A percentile compares a stretch with the other conserved stretches of the same genome.
phyloP scores from a whole-genome alignment of 2,329 filamentous ascomycete species.

The Blastomyces parvus region DNA sequence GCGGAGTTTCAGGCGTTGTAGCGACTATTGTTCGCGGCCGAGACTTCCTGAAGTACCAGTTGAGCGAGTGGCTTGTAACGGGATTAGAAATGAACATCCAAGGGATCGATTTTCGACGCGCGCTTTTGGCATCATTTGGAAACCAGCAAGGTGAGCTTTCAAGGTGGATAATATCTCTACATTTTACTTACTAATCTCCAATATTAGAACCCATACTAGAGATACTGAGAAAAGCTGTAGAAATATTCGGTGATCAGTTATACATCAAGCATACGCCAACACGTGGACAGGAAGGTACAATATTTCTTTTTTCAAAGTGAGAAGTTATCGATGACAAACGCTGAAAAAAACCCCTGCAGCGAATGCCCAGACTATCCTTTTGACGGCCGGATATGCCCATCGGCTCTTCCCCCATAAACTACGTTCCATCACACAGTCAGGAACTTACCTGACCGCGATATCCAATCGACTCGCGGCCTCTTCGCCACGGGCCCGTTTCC shows the following conservation, averaged over 20 bases:
- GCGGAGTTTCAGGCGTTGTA: conserved; percentile 52
- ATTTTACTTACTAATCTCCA: not conserved
- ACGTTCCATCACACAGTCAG: conserved; percentile 59
- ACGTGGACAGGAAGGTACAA: conserved; percentile 75
- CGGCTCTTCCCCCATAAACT: conserved; percentile 57
- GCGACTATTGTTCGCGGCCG: conserved; percentile 41
- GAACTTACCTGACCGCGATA: conserved; percentile 63
- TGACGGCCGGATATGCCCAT: conserved; percentile 67
- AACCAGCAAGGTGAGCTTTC: conserved; percentile 39
- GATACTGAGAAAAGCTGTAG: conserved; percentile 51
- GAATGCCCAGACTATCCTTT: conserved; percentile 67
- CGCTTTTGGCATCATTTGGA: conserved; percentile 51
- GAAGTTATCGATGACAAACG: conserved; percentile 2
- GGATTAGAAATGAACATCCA: conserved; percentile 58
- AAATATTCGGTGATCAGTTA: conserved; percentile 71
- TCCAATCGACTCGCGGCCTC: conserved; percentile 77
- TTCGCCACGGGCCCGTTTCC: conserved; percentile 63
- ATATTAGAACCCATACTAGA: conserved; percentile 32
- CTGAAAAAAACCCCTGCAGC: conserved; percentile 41
- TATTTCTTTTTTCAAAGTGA: not conserved
- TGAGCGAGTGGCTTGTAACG: conserved; percentile 57
- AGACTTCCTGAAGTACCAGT: conserved; percentile 41
- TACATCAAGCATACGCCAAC: conserved; percentile 78
- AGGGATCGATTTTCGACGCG: conserved; percentile 56
- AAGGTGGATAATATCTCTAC: not conserved